Conservation (phyloP, 83 land plant genomes). For the Picea engelmannii region DNA sequence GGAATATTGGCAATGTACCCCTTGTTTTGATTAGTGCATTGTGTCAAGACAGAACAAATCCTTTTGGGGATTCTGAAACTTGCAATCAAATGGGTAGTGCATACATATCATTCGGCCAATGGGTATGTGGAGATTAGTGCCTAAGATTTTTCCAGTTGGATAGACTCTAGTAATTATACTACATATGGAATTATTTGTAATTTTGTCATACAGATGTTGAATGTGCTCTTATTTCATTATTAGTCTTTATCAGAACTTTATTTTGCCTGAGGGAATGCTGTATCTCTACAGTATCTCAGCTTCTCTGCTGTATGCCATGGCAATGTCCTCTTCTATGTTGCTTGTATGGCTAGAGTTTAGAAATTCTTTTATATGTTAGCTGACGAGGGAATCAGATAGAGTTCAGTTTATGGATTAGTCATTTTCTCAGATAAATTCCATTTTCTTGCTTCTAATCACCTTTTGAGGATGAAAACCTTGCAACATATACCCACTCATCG, state of each 20-base stretch:
- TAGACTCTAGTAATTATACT: background rate
- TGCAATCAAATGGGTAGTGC: conserved; percentile 82
- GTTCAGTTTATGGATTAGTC: background rate
- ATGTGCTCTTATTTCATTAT: background rate
- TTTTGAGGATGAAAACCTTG: background rate
- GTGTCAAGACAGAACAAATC: conserved; percentile 82
- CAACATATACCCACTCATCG: background rate
- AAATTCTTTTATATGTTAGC: background rate
- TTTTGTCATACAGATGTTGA: background rate
- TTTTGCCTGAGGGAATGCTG: background rate
- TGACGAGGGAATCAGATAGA: background rate
- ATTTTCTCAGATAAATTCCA: background rate
- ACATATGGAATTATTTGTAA: background rate
- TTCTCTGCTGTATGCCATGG: background rate
- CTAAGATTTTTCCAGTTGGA: background rate
- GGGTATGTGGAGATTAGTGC: conserved; percentile 59
- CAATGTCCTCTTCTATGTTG: background rate
- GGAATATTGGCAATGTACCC: conserved; percentile 97
- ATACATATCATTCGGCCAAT: conserved; percentile 96
- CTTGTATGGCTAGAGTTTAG: background rate
- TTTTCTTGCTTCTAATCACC: background rate
- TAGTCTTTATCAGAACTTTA: background rate
- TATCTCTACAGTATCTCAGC: background rate
- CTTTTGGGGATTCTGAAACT: conserved; percentile 74
- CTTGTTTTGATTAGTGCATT: conserved; percentile 86